Base-by-base conservation (phyloP, 768 basidiomycete species). In the Trametes cinnabarina region DNA sequence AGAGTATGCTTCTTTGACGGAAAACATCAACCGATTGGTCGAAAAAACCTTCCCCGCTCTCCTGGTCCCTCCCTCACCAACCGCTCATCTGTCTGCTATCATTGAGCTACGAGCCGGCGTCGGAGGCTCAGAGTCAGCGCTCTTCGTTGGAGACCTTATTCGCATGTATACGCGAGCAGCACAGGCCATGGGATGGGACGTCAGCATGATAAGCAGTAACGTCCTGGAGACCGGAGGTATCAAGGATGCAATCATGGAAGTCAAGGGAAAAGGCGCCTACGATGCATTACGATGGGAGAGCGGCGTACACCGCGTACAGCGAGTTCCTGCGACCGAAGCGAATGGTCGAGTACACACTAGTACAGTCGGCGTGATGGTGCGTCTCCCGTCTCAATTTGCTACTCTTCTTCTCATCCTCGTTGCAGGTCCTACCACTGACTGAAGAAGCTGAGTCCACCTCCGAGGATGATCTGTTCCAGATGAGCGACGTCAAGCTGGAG, bases 221-320 rank as follows among this genome's bases (percentile, higher is more conserved):
- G 79, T 82, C 49, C 74, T 76, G 17, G 81, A 86, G 28, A 73
- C 73, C 5, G 85, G 85, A n/a, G 90, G 91, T 1, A 73, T 85
- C 46, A 88, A 86, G 63, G 90, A 93, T 56, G 92, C 87, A 5
- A 82, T 89, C 19, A 71, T 94, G 9, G 92, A 95, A 66, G 75
- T 95, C 12, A 86, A 86, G 58, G 92, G 92, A 0, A 73, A 80
- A 1, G 87, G 89, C 0, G 86, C 84, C 10, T 98, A 90, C 64
- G 94, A 94, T 57, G 72, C 76, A 1, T 70, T 98, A 51, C 76
- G 86, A 35, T 94, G 88, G 86, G 97, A 99, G 72, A 94, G 90
- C 58, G 97, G 97, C 2, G 94, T 99, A 0, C 97, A 98, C 74
- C 80, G 97, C 2, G 94, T 99, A 0, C 96, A 98, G 74, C 74